A percentile compares a stretch with the other conserved stretches of the same genome.
These are phyloP conservation scores for Endothia cerciana DNA, from an alignment of 2,329 filamentous ascomycete genomes.

Conservation along the genomic window DNA sequence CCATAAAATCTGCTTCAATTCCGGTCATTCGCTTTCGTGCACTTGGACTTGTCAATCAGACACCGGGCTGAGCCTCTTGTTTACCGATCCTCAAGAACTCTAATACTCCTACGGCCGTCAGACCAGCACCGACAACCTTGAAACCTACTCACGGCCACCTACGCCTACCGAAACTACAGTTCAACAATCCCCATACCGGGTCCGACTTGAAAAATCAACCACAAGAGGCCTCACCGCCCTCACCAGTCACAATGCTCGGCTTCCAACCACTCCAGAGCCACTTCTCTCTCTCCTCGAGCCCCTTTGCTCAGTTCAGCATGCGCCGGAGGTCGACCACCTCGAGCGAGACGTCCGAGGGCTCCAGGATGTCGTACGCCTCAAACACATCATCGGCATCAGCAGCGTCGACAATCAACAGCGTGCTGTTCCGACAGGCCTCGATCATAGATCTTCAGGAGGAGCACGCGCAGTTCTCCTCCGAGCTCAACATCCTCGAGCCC, in stretches of 20 bases:
- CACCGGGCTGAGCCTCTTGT: conserved; percentile 31
- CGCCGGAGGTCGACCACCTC: conserved; percentile 55
- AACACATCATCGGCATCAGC: conserved; percentile 49
- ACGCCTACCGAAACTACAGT: neutral
- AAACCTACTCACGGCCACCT: neutral
- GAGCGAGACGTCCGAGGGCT: conserved; percentile 44
- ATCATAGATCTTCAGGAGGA: conserved; percentile 63
- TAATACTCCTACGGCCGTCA: conserved; percentile 16
- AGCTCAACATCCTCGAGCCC: conserved; percentile 63
- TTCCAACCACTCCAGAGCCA: conserved; percentile 54
- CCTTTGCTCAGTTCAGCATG: conserved; percentile 43
- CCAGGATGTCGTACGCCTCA: conserved; percentile 48
- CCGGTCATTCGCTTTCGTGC: conserved; percentile 25
- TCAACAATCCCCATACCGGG: too few relatives aligned
- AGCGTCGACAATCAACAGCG: conserved; percentile 58
- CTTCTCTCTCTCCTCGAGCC: conserved; percentile 46
- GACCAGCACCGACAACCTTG: neutral
- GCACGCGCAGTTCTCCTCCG: conserved; percentile 54
- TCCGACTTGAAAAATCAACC: neutral
- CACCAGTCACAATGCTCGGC: conserved; percentile 48
- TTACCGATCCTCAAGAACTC: conserved; percentile 1
- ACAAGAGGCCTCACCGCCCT: conserved; percentile 22
- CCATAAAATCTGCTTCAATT: conserved; percentile 24
- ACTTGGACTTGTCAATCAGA: conserved; percentile 19
- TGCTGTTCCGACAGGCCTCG: conserved; percentile 62